phyloP scores from a whole-genome alignment of 176 grass and related monocot species.

The Pharus latifolius region DNA sequence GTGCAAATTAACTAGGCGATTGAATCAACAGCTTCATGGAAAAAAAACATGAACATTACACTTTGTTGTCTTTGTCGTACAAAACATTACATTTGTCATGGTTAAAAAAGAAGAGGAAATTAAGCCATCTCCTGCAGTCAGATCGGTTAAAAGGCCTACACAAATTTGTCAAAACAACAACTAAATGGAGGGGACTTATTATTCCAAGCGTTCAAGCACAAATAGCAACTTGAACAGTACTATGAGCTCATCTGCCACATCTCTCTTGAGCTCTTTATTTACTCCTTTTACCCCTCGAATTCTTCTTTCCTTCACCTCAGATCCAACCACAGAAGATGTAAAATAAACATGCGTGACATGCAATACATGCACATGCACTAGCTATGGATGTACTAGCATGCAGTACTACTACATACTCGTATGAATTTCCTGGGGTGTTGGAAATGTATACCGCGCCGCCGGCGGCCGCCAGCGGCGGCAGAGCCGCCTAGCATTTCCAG shows the following conservation, averaged over 20 bases:
- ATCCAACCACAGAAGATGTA: neutral
- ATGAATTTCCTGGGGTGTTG: neutral
- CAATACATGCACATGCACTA: no score
- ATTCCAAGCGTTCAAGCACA: conserved; percentile 11
- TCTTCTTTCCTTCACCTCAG: neutral
- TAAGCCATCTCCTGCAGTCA: neutral
- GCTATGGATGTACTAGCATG: no score
- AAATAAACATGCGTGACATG: neutral
- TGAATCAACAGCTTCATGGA: no score
- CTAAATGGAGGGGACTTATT: conserved; percentile 14
- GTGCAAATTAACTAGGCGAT: neutral
- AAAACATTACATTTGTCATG: neutral
- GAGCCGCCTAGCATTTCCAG: conserved; percentile 52
- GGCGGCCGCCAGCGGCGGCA: neutral
- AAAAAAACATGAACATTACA: neutral
- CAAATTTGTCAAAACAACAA: conserved; percentile 4
- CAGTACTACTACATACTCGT: no score
- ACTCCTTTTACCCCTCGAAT: neutral
- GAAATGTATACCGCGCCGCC: neutral
- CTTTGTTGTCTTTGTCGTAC: neutral
- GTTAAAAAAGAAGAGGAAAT: neutral
- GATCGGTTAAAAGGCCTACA: conserved; percentile 12
- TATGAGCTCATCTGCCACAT: neutral
- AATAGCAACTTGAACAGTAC: neutral
- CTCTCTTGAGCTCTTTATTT: conserved; percentile 8